phyloP scores from a whole-genome alignment of 805 yeast genomes.

The Zygotorulaspora florentina region DNA sequence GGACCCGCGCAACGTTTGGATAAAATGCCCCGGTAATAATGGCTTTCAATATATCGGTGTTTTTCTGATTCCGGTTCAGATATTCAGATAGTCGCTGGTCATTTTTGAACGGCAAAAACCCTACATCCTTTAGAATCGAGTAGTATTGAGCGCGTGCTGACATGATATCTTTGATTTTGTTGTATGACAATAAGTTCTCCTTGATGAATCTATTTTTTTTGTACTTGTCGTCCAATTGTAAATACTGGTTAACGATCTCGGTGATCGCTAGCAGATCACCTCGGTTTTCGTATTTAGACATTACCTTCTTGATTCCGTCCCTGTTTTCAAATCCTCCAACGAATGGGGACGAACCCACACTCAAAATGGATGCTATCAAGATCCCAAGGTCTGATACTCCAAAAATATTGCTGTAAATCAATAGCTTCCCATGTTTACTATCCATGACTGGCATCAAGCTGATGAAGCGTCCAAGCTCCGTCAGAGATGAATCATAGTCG shows the following conservation, averaged over 20 bases:
- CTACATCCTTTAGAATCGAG: conserved; percentile 69
- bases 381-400: conserved; percentile 75
- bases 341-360: conserved; percentile 68
- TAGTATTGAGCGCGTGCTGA: conserved; percentile 68
- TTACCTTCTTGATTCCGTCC: conserved; percentile 52
- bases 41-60: conserved; percentile 53
- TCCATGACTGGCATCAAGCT: conserved; percentile 81
- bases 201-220: conserved; percentile 44
- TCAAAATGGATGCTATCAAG: conserved; percentile 73
- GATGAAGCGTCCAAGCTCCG: conserved; percentile 75
- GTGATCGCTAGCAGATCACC: conserved; percentile 77
- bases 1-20: conserved; percentile 79
- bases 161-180: conserved; percentile 63
- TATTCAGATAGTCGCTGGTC: conserved; percentile 25
- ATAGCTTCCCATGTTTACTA: conserved; percentile 74
- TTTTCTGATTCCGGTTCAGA: conserved; percentile 50
- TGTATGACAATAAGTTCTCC: conserved; percentile 57
- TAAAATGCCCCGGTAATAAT: conserved; percentile 76
- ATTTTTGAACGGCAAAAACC: conserved; percentile 62
- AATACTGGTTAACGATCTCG: conserved; percentile 55
- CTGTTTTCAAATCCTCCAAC: conserved; percentile 56
- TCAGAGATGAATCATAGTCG: conserved; percentile 43
- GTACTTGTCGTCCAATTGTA: conserved; percentile 20
- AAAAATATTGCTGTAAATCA: conserved; percentile 75
- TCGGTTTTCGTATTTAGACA: conserved; percentile 29